Evolutionary conservation across 352 stramenopile genomes (phyloP).

Genomic region (Pythium aristosporum): DNA sequence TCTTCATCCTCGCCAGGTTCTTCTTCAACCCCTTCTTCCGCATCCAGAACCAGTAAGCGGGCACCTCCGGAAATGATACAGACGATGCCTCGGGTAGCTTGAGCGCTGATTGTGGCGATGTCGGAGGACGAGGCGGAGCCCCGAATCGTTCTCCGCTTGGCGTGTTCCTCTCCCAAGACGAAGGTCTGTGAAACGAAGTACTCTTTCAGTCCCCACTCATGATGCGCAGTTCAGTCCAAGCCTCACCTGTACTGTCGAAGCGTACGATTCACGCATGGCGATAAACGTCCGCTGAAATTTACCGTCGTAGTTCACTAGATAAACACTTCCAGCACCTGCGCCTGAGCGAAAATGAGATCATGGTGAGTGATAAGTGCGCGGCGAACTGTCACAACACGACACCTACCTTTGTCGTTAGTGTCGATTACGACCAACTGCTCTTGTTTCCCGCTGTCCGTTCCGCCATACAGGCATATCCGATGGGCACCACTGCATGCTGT

Average conservation of each 20-base stretch:
- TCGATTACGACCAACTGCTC: constrained; percentile 38
- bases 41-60: constrained; percentile 55
- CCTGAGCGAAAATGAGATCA: background rate
- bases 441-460: constrained; percentile 26
- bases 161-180: background rate
- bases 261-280: background rate
- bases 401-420: constrained; percentile 8
- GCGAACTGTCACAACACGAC: too few relatives aligned
- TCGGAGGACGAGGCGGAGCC: background rate
- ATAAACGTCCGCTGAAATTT: background rate
- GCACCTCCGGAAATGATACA: constrained; percentile 37
- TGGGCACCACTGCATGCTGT: background rate
- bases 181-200: background rate
- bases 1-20: constrained; percentile 29
- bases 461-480: constrained; percentile 43
- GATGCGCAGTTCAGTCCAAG: background rate
- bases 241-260: background rate
- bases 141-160: background rate
- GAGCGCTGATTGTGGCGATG: constrained; percentile 32
- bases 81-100: constrained; percentile 54
- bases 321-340: background rate
- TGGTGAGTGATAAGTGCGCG: background rate
- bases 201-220: background rate
- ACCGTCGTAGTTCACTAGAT: constrained; percentile 2
- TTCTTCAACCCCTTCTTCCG: constrained; percentile 53